phyloP scores from a whole-genome alignment of 768 basidiomycete genomes.

The Leccinum uliginosum region DNA sequence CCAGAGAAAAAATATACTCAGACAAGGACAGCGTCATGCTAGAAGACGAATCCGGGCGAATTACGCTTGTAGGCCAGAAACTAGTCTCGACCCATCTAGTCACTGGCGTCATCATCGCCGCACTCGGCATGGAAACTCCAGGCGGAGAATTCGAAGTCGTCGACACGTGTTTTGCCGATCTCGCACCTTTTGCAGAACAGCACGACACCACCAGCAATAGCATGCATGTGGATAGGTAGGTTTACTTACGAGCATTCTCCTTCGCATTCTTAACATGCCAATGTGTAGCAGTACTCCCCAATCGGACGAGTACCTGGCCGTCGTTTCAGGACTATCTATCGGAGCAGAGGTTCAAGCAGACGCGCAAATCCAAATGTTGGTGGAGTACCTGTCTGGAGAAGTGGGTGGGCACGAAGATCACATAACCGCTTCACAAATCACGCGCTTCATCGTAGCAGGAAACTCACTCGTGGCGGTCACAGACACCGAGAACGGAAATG shows the following conservation, averaged over 20 bases:
- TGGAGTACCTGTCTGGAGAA: constrained; percentile 87
- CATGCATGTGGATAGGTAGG: constrained; percentile 71
- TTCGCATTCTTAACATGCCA: constrained; percentile 10
- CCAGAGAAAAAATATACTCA: constrained; percentile 69
- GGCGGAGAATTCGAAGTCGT: constrained; percentile 92
- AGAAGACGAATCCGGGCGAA: constrained; percentile 94
- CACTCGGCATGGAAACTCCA: constrained; percentile 84
- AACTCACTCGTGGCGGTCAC: constrained; percentile 68
- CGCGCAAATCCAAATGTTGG: constrained; percentile 78
- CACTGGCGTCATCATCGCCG: constrained; percentile 89
- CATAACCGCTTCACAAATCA: constrained; percentile 62
- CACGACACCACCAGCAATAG: constrained; percentile 24
- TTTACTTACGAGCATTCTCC: constrained; percentile 1
- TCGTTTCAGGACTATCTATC: constrained; percentile 82
- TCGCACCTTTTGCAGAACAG: constrained; percentile 53
- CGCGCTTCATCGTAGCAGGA: constrained; percentile 84
- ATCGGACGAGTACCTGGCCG: constrained; percentile 73
- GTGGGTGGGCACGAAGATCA: constrained; percentile 66
- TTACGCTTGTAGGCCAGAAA: constrained; percentile 76
- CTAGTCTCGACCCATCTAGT: constrained; percentile 64
- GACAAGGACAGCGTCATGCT: constrained; percentile 78
- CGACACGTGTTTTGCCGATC: constrained; percentile 80
- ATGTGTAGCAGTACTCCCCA: constrained; percentile 14
- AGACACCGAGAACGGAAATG: constrained; percentile 30
- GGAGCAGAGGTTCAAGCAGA: constrained; percentile 60